These are phyloP conservation scores for Auriscalpium vulgare DNA, from an alignment of 768 basidiomycete genomes.

Conservation along the genomic window DNA sequence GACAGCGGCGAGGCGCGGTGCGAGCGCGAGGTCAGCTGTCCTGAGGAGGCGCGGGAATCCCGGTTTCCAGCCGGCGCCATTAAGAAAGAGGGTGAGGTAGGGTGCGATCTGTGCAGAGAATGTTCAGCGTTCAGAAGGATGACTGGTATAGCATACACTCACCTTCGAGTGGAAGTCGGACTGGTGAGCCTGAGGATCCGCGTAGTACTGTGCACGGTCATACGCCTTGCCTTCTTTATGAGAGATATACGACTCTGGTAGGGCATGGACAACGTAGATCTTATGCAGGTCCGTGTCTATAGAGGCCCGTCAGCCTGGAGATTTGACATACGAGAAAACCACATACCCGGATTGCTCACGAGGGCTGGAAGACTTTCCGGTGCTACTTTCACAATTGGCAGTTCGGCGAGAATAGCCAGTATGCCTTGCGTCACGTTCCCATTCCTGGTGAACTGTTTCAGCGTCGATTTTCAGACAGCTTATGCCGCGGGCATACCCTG, in stretches of 20 bases:
- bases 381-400: conserved; percentile 54
- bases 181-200: conserved; percentile 53
- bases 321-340: background rate
- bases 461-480: background rate
- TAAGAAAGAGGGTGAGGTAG: conserved; percentile 76
- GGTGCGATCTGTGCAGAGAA: conserved; percentile 59
- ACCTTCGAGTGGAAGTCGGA: conserved; percentile 69
- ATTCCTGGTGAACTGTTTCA: conserved; percentile 32
- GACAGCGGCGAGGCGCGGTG: conserved; percentile 54
- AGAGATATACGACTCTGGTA: conserved; percentile 61
- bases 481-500: conserved; percentile 48
- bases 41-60: conserved; percentile 76
- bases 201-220: conserved; percentile 63
- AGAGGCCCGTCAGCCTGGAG: background rate
- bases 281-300: conserved; percentile 51
- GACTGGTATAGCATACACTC: background rate
- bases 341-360: conserved; percentile 43
- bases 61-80: conserved; percentile 80
- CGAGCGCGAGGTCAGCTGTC: conserved; percentile 45
- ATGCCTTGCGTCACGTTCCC: conserved; percentile 82
- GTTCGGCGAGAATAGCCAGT: conserved; percentile 59
- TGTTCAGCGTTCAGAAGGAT: background rate
- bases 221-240: conserved; percentile 50
- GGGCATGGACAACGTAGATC: conserved; percentile 71
- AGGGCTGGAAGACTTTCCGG: conserved; percentile 52